Conservation (phyloP, 176 grass and related monocot genomes). For the Phragmites australis region DNA sequence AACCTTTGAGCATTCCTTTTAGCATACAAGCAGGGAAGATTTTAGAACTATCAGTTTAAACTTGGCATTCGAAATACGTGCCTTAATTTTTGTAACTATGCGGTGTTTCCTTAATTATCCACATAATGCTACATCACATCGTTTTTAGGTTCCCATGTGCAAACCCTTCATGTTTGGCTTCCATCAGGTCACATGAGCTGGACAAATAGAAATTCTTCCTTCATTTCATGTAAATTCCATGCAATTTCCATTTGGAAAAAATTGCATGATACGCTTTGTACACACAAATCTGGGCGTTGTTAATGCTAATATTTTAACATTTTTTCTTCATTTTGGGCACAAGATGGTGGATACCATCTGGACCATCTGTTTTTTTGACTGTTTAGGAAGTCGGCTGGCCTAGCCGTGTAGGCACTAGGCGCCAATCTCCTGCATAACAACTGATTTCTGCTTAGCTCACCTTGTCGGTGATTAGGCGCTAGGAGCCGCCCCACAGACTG, state of each 20-base stretch:
- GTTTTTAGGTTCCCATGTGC: neutral
- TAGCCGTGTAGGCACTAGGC: neutral
- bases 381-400: neutral
- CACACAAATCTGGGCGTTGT: neutral
- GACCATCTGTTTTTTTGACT: neutral
- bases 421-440: neutral
- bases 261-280: neutral
- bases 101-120: conserved; percentile 2
- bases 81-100: neutral
- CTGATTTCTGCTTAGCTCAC: neutral
- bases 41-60: conserved; percentile 5
- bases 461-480: neutral
- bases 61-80: neutral
- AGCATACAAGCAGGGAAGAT: conserved; percentile 1
- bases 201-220: neutral
- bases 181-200: neutral
- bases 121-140: neutral
- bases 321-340: neutral
- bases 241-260: no score
- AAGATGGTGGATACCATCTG: neutral
- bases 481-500: neutral
- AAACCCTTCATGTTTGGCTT: neutral
- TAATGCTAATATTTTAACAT: neutral
- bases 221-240: neutral
- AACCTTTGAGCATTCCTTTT: neutral